Base-by-base conservation (phyloP, 345 rosid species). In the Passiflora organensis region DNA sequence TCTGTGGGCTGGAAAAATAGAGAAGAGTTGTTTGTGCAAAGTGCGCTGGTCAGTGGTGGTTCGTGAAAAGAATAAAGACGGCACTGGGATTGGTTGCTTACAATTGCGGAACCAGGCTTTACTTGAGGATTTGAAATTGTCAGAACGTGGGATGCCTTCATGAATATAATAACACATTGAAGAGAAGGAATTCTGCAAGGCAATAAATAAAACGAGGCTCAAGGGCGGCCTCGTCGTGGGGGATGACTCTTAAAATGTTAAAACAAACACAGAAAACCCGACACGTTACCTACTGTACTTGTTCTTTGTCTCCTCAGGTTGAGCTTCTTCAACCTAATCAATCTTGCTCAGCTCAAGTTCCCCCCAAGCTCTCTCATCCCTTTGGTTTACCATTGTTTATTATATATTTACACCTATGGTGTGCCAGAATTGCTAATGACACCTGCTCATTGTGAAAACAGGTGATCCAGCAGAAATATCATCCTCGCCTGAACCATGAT, bases 221-320 rank as follows among this genome's bases (percentile, higher is more conserved):
- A 15, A 59, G 79, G 77, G 65, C 70, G 77, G 76, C 80, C 51
- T 62, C 59, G 68, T 76, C 89, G 82, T 83, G 80, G 73, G n/a
- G 63, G 73, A 50, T 71, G 75, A 72, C 62, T 49, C 43, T 65
- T 43, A 49, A 14, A 51, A 58, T 58, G 47, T 45, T 32, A 64
- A 48, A 48, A 62, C 42, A 49, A 32, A 32, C 34, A 41, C 23
- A 14, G 32, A 55, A 41, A 45, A 36, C 42, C 74, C 44, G 77
- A 75, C 85, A 71, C 43, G 67, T 60, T 55, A 72, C 66, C 69
- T 81, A 42, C 52, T 18, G 36, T 67, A 69, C 71, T 62, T 73
- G 80, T 62, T 76, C 77, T 45, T 19, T 76, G 83, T 80, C 80
- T 64, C 53, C 39, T 49, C 50, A 14, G 16, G 55, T 51, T 41